Evolutionary conservation across 257 asterid species (phyloP), one percentile per base, ranked within the genome.

Genomic region (Lavandula angustifolia): DNA sequence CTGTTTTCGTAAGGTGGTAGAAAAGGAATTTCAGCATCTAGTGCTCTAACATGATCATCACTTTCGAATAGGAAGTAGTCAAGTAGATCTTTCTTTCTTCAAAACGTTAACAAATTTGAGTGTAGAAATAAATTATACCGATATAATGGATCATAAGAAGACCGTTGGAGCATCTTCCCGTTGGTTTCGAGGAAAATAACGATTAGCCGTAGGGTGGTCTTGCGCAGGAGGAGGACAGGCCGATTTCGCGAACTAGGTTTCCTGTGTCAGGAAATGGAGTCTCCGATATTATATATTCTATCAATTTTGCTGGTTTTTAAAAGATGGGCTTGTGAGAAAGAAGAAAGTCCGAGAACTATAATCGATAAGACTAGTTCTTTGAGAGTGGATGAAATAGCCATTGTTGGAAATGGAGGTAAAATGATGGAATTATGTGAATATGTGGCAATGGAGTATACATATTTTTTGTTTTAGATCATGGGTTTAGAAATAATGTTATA

Each of bases 211-310:
- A 67, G 3, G 72, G 65, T 12, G 17, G 57, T 50, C 49, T 67
- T 12, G 65, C 56, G 14, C 61, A 67, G 49, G 52, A 40, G 18
- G 72, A 42, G 16, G 37, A 4, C 3, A 13, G 29, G 1, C 72
- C 72, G 4, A 54, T 3, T 10, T 67, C 72, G 11, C 49, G 64
- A n/a, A 33, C 4, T 44, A 67, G 33, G 7, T 67, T 67, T 31
- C 72, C 72, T 6, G 72, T 67, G 48, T 67, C 64, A n/a, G 37
- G 64, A 67, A 0, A 55, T 67, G 17, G 72, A 67, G 37, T 67
- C 72, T 10, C 72, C 72, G 9, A 67, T 32, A 27, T 67, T 60
- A 29, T 43, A 67, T 3, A 55, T 55, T 8, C 33, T 46, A 18
- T 67, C 72, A 0, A 67, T 43, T 3, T 67, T 55, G 48, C 72